Conservation (phyloP, 495 filamentous ascomycete genomes). For the Penicillium lagena region DNA sequence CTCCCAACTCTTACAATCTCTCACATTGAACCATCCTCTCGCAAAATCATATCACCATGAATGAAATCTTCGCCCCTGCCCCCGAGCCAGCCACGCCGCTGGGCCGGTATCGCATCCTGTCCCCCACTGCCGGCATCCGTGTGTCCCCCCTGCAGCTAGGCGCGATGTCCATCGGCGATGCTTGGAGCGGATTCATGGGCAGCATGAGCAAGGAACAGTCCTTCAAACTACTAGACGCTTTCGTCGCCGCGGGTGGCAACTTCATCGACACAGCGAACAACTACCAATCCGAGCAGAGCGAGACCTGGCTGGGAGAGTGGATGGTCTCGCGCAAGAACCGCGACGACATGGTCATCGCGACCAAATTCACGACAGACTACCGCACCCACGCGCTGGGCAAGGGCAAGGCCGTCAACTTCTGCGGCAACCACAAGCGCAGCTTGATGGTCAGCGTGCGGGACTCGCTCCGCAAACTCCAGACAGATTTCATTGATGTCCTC, state of each 20-base stretch:
- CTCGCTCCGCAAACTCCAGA: constrained; percentile 55
- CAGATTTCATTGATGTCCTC: constrained; percentile 58
- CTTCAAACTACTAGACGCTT: constrained; percentile 49
- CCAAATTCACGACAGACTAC: constrained; percentile 54
- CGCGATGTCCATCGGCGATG: constrained; percentile 56
- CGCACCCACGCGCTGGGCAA: constrained; percentile 23
- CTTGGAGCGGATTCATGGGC: constrained; percentile 44
- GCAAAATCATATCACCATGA: constrained; percentile 11
- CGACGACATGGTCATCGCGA: constrained; percentile 67
- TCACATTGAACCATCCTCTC: not conserved
- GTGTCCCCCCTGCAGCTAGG: constrained; percentile 58
- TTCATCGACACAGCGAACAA: constrained; percentile 50
- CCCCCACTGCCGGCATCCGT: constrained; percentile 50
- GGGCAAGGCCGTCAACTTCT: constrained; percentile 45
- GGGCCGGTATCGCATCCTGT: constrained; percentile 54
- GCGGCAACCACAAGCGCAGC: constrained; percentile 49
- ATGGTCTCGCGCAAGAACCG: constrained; percentile 46
- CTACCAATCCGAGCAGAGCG: constrained; percentile 50
- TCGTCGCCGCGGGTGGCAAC: constrained; percentile 42
- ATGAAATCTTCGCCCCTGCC: constrained; percentile 35
- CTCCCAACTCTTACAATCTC: too few relatives aligned
- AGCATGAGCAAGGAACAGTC: constrained; percentile 38
- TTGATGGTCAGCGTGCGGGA: constrained; percentile 49
- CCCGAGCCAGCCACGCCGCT: constrained; percentile 49
- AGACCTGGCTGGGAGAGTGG: constrained; percentile 56